A percentile compares a stretch with the other conserved stretches of the same genome.
phyloP scores from a whole-genome alignment of 2,329 filamentous ascomycete genomes.

The Talaromyces pinophilus region DNA sequence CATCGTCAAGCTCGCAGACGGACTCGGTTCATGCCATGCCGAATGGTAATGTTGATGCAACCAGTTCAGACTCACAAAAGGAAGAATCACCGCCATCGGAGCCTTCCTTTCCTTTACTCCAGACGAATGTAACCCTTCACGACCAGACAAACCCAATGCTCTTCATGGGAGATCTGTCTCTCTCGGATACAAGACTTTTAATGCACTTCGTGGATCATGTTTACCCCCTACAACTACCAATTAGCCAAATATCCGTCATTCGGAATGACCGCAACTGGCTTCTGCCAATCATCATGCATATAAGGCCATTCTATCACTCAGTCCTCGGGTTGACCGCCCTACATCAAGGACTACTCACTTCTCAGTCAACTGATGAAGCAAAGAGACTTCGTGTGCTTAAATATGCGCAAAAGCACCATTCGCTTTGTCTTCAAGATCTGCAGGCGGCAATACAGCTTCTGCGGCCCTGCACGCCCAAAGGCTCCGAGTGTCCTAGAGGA shows the following conservation, averaged over 20 bases:
- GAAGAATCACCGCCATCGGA: neutral
- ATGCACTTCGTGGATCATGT: constrained; percentile 15
- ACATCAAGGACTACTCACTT: constrained; percentile 10
- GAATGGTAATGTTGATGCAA: neutral
- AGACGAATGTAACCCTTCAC: neutral
- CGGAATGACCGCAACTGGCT: constrained; percentile 7
- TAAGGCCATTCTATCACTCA: constrained; percentile 13
- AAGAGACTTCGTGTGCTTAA: neutral
- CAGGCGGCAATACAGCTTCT: constrained; percentile 2
- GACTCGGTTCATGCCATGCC: neutral
- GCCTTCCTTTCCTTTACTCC: neutral
- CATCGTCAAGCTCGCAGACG: neutral
- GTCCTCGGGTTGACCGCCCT: constrained; percentile 7
- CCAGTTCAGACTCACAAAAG: neutral
- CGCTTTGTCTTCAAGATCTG: constrained; percentile 1
- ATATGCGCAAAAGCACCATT: constrained; percentile 13
- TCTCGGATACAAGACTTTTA: constrained; percentile 11
- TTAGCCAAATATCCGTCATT: constrained; percentile 2
- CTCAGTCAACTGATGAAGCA: neutral
- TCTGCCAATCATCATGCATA: constrained; percentile 11
- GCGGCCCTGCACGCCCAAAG: neutral
- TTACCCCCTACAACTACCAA: constrained; percentile 4
- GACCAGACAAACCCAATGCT: constrained; percentile 6
- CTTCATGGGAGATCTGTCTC: constrained; percentile 3
- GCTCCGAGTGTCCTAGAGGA: neutral